phyloP scores from a whole-genome alignment of 1,139 yeast species.

The Geotrichum restrictum region DNA sequence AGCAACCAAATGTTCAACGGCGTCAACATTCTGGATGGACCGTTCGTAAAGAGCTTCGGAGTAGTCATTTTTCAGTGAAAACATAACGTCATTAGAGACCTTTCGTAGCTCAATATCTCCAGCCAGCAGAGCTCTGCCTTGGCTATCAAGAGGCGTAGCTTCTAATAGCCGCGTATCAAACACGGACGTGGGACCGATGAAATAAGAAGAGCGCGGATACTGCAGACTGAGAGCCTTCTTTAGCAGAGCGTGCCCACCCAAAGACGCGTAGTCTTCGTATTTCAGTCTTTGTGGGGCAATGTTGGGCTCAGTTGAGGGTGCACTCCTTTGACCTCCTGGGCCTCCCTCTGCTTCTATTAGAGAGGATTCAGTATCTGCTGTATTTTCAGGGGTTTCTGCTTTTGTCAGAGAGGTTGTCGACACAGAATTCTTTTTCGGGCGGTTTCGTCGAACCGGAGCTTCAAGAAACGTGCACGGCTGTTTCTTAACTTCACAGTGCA shows the following conservation, averaged over 20 bases:
- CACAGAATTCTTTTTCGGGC: conserved; percentile 17
- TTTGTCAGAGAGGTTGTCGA: not conserved
- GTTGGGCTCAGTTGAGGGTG: not conserved
- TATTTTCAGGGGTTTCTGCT: not conserved
- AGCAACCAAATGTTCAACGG: conserved; percentile 42
- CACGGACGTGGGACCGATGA: conserved; percentile 40
- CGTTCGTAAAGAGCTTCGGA: conserved; percentile 28
- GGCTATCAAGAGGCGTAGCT: conserved; percentile 33
- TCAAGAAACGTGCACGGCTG: conserved; percentile 39
- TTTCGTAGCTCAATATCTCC: conserved; percentile 37
- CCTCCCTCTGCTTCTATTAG: conserved; percentile 15
- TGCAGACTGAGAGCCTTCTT: conserved; percentile 42
- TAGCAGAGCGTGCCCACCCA: conserved; percentile 40
- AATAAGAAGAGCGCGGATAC: conserved; percentile 41
- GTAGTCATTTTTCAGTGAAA: conserved; percentile 38
- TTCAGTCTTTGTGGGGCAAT: conserved; percentile 27
- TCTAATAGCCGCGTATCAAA: conserved; percentile 37
- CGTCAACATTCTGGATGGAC: conserved; percentile 36
- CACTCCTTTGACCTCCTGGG: not conserved
- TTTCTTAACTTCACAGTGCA: conserved; percentile 37
- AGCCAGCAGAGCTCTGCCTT: conserved; percentile 37
- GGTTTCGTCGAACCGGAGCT: conserved; percentile 29
- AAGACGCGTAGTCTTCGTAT: conserved; percentile 37
- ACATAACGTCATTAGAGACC: conserved; percentile 38
- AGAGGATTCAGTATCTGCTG: conserved; percentile 4